Evolutionary conservation across 345 rosid species (phyloP), one percentile per base, ranked within the genome.

Genomic region (Melaleuca quinquenervia): DNA sequence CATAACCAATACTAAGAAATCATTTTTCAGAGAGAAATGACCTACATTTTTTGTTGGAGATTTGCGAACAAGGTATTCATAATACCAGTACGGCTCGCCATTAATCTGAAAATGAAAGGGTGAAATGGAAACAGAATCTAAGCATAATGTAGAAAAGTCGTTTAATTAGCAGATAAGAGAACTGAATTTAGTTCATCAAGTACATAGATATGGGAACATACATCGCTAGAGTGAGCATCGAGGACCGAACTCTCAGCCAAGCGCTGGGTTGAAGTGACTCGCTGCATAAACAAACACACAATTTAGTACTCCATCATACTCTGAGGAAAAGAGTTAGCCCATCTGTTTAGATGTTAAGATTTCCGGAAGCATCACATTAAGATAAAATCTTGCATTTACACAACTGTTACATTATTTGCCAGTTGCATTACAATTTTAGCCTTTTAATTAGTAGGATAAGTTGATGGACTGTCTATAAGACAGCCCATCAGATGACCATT

Each of bases 221-320:
- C 99, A 87, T 91, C 90, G 54, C 88, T 89, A 84, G 92, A 13
- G 89, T 94, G 98, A 26, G 97, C 91, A 91, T 96, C 98, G 85
- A 96, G 96, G 90, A 97, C 94, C 29, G 96, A 95, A 91, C 99
- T 96, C 90, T 97, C 98, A 20, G 91, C 91, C 89, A 95, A 88
- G 51, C 96, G 98, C 90, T 95, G 98, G 93, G 92, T 95, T 84
- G 98, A 94, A 85, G 98, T 97, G 89, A 96, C 98, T 85, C 97
- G 95, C 99, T 97, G 95, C 88, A 89, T 84, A 87, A 85, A 82
- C 21, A 74, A 49, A 36, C 48, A 84, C 75, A 15, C 44, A 62
- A 27, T 29, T 62, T 27, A 62, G 75, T 62, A 62, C 75, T 62
- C 44, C 3, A 62, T 16, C 7, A 29, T 36, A 29, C 44, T 29